A percentile compares a stretch with the other conserved stretches of the same genome.
These are phyloP conservation scores for Cladobotryum mycophilum DNA, from an alignment of 2,329 filamentous ascomycete species.

Conservation along the genomic window DNA sequence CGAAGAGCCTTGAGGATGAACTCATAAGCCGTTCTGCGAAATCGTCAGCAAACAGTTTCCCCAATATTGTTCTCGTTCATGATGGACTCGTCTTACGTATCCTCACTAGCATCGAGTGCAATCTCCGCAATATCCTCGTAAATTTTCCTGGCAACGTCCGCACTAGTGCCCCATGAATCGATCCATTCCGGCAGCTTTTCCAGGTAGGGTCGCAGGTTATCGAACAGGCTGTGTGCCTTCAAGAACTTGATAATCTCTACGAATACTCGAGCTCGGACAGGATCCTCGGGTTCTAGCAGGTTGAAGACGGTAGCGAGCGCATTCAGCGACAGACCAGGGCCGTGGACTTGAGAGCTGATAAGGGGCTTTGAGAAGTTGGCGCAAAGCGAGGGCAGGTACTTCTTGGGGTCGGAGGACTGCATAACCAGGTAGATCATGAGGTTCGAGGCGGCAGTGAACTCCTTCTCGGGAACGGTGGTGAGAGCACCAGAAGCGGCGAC, in stretches of 20 bases:
- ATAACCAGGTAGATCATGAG: slow-evolving; percentile 89
- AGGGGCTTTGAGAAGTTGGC: slow-evolving; percentile 83
- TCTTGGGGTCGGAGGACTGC: slow-evolving; percentile 77
- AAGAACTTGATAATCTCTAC: slow-evolving; percentile 82
- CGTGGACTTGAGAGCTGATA: slow-evolving; percentile 77
- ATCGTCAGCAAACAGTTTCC: background rate
- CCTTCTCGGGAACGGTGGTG: slow-evolving; percentile 87
- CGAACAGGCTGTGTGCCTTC: slow-evolving; percentile 68
- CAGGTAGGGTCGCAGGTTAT: slow-evolving; percentile 76
- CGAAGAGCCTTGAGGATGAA: slow-evolving; percentile 58
- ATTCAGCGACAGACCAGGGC: slow-evolving; percentile 77
- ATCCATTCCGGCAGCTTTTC: slow-evolving; percentile 80
- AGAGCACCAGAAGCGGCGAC: slow-evolving; percentile 71
- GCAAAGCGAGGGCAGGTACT: slow-evolving; percentile 84
- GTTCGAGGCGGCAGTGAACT: slow-evolving; percentile 94
- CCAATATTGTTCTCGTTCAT: background rate
- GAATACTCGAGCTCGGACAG: slow-evolving; percentile 84
- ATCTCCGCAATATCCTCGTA: slow-evolving; percentile 78
- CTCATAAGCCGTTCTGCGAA: slow-evolving; percentile 53
- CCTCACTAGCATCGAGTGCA: slow-evolving; percentile 70
- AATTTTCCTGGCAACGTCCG: slow-evolving; percentile 77
- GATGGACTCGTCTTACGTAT: slow-evolving; percentile 50
- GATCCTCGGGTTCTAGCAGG: slow-evolving; percentile 69
- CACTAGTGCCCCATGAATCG: slow-evolving; percentile 71
- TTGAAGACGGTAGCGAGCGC: slow-evolving; percentile 96